A percentile compares a stretch with the other conserved stretches of the same genome.
Evolutionary conservation across 2,329 filamentous ascomycete genomes (phyloP).

Genomic region (Fusarium tricinctum): DNA sequence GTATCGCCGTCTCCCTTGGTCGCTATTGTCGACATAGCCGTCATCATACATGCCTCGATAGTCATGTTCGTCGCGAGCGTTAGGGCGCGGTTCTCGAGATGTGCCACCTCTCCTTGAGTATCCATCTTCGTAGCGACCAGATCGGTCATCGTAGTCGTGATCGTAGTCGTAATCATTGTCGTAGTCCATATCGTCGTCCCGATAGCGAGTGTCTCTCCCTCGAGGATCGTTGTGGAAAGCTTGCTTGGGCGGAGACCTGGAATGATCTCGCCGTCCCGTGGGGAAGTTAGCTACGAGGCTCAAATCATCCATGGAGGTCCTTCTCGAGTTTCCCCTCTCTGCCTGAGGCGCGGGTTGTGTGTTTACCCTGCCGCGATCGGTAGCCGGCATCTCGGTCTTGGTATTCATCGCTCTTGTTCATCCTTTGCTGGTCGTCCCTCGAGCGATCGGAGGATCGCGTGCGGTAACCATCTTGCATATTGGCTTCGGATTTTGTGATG

Average conservation of each 20-base stretch:
- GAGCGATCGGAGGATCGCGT: slow-evolving; percentile 52
- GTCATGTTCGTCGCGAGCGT: slow-evolving; percentile 51
- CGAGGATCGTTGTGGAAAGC: slow-evolving; percentile 55
- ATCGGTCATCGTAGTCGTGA: slow-evolving; percentile 42
- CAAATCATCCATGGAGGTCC: slow-evolving; percentile 50
- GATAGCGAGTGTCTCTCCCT: slow-evolving; percentile 48
- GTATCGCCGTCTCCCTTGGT: slow-evolving; percentile 42
- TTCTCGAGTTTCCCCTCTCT: slow-evolving; percentile 46
- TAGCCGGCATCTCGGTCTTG: slow-evolving; percentile 56
- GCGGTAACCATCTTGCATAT: slow-evolving; percentile 62
- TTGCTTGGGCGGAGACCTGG: slow-evolving; percentile 61
- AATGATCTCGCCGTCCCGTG: slow-evolving; percentile 59
- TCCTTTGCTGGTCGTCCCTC: slow-evolving; percentile 47
- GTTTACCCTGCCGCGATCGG: slow-evolving; percentile 67
- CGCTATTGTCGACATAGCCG: slow-evolving; percentile 51
- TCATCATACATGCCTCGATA: slow-evolving; percentile 59
- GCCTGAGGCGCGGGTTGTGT: slow-evolving; percentile 54
- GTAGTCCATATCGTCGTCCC: slow-evolving; percentile 47
- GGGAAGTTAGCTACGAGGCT: slow-evolving; percentile 62
- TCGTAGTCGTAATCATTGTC: slow-evolving; percentile 30
- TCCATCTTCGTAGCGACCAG: slow-evolving; percentile 51
- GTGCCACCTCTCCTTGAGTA: slow-evolving; percentile 44
- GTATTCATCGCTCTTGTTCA: slow-evolving; percentile 44
- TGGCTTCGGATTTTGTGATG: slow-evolving; percentile 42
- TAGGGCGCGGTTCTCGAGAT: slow-evolving; percentile 48